Percentiles rank a stretch among this genome's conserved stretches.
Conservation (phyloP, 2,329 filamentous ascomycete genomes). For the Thermoascus crustaceus region DNA sequence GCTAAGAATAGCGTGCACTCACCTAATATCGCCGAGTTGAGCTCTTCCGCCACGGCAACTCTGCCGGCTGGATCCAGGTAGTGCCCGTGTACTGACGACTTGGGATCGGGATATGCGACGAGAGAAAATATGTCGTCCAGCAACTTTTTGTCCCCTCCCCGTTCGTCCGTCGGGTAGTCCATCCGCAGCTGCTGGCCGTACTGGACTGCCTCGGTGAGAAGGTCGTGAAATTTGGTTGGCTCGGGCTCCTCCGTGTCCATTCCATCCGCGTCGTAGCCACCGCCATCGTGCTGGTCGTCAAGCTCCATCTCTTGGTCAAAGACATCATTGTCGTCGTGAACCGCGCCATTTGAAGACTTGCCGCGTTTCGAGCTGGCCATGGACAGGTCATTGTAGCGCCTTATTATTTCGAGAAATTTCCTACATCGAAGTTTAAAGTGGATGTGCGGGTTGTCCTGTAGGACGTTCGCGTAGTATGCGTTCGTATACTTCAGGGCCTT, state of each 20-base stretch:
- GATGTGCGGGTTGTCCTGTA: constrained; percentile 72
- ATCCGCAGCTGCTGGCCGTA: constrained; percentile 73
- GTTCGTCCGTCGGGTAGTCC: constrained; percentile 66
- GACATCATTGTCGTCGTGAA: constrained; percentile 37
- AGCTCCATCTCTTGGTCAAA: constrained; percentile 51
- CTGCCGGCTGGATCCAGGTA: constrained; percentile 69
- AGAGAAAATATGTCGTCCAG: constrained; percentile 81
- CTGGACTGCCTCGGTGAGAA: constrained; percentile 62
- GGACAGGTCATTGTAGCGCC: constrained; percentile 59
- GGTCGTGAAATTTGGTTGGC: constrained; percentile 33
- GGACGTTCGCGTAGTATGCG: constrained; percentile 68
- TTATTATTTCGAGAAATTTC: constrained; percentile 93
- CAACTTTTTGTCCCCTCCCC: constrained; percentile 61
- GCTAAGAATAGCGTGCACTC: constrained; percentile 30
- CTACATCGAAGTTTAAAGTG: constrained; percentile 82
- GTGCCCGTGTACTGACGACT: constrained; percentile 67
- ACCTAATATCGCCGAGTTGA: constrained; percentile 91
- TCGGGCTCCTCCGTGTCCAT: constrained; percentile 50
- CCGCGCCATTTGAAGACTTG: constrained; percentile 28
- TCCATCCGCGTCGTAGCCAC: constrained; percentile 34
- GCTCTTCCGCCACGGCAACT: constrained; percentile 75
- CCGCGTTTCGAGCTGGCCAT: constrained; percentile 29
- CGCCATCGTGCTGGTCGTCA: constrained; percentile 40
- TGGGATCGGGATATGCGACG: constrained; percentile 76
- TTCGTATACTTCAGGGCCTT: constrained; percentile 75